phyloP scores from a whole-genome alignment of 2,329 filamentous ascomycete genomes.

The Cladophialophora immunda region DNA sequence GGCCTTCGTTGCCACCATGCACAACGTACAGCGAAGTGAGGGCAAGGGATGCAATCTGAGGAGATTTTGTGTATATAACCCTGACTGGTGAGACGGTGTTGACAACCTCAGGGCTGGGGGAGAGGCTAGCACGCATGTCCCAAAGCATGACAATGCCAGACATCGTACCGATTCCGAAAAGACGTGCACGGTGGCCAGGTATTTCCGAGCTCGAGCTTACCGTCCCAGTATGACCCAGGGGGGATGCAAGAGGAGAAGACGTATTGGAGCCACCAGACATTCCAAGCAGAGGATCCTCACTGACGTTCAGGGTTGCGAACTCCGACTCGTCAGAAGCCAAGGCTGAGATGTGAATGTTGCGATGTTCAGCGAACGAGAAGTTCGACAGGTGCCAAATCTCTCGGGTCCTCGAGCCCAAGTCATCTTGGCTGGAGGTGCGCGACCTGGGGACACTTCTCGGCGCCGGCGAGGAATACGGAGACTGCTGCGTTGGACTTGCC shows the following conservation, averaged over 20 bases:
- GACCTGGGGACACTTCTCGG: conserved; percentile 44
- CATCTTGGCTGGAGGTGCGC: conserved; percentile 45
- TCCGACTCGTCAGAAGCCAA: conserved; percentile 77
- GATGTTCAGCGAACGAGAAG: conserved; percentile 69
- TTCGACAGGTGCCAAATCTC: conserved; percentile 74
- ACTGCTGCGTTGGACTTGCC: conserved; percentile 39
- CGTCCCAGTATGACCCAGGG: conserved; percentile 56
- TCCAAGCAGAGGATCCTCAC: conserved; percentile 78
- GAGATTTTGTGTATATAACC: conserved; percentile 87
- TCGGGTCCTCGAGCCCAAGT: conserved; percentile 49
- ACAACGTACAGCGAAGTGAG: conserved; percentile 87
- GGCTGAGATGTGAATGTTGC: conserved; percentile 70
- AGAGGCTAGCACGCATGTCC: conserved; percentile 76
- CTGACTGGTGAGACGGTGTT: conserved; percentile 76
- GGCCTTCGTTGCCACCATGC: conserved; percentile 91
- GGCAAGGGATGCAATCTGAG: conserved; percentile 82
- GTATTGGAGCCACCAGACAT: conserved; percentile 63
- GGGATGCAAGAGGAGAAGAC: conserved; percentile 64
- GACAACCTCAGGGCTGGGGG: conserved; percentile 61
- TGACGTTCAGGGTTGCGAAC: conserved; percentile 73
- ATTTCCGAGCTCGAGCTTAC: conserved; percentile 64
- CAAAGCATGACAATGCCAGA: conserved; percentile 81
- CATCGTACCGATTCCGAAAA: conserved; percentile 82
- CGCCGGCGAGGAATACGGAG: conserved; percentile 34
- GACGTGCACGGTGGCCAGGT: conserved; percentile 82